These are phyloP conservation scores for Sutorius australiensis DNA, from an alignment of 768 basidiomycete species.

Conservation along the genomic window DNA sequence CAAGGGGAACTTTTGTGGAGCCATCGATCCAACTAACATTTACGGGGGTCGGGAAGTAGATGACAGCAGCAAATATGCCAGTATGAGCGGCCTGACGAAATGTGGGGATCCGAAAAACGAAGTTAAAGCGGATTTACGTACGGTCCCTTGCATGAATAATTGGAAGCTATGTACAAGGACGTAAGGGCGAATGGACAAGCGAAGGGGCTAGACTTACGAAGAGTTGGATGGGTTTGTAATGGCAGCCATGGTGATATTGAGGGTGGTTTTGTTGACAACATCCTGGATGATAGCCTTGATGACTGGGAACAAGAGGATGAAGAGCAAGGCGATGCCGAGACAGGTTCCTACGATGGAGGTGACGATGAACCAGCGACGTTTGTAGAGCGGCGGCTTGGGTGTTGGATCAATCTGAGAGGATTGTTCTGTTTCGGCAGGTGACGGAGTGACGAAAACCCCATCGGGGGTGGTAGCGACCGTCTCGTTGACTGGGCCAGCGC, in stretches of 20 bases:
- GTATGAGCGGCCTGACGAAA: conserved; percentile 56
- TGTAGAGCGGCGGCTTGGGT: conserved; percentile 48
- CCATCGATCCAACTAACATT: conserved; percentile 56
- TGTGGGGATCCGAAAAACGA: neutral
- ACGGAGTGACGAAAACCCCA: neutral
- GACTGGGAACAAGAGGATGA: conserved; percentile 67
- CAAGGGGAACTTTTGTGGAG: conserved; percentile 47
- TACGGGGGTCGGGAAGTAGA: conserved; percentile 56
- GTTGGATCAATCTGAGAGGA: neutral
- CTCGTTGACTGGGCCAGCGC: conserved; percentile 11
- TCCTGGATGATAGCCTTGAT: conserved; percentile 62
- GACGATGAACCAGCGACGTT: conserved; percentile 62
- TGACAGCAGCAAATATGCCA: conserved; percentile 60
- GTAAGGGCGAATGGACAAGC: conserved; percentile 1
- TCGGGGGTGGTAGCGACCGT: conserved; percentile 5
- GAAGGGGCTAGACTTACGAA: conserved; percentile 39
- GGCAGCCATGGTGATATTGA: conserved; percentile 50
- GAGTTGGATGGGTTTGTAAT: conserved; percentile 54
- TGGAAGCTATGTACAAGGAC: conserved; percentile 41
- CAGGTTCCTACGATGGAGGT: conserved; percentile 46
- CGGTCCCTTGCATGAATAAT: conserved; percentile 51
- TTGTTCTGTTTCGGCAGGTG: neutral
- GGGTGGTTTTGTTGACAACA: conserved; percentile 52
- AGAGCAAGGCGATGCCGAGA: conserved; percentile 58
- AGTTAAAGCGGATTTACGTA: conserved; percentile 24